Base-by-base conservation (phyloP, 2,329 filamentous ascomycete genomes). In the Diplodia mutila region DNA sequence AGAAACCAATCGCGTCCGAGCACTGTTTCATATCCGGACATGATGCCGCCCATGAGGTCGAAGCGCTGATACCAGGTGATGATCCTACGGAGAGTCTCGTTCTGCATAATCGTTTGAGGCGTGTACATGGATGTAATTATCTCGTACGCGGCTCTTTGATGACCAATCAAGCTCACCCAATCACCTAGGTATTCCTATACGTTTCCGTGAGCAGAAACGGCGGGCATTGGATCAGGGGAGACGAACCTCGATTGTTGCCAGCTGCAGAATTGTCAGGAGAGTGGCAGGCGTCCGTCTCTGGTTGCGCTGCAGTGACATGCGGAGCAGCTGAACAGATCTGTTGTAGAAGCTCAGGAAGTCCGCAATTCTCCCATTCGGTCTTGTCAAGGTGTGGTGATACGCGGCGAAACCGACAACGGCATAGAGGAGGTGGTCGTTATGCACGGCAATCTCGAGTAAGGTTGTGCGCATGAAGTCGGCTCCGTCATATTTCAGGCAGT, bases 301-400 rank as follows among this genome's bases (percentile, higher is more conserved):
- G 67, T 88, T 89, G 65, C 86, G 89, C 69, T 89, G 88, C 21
- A 98, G 81, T 4, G 89, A 90, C 39, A 85, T 84, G 9, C 96
- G 84, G 21, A 99, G 85, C 29, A 93, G 81, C 1, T 87, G 90
- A 32, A 99, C 90, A 11, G 94, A 94, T 75, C 89, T 90, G 78
- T 97, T 94, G 81, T 98, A 97, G 75, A 96, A 97, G 68, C 89
- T 87, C 32, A 98, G 83, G 73, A 98, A 98, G 64, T 91, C 89
- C 69, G 91, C 86, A 29, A 98, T 88, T 71, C 89, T 89, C 25
- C 91, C 92, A 59, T 89, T 82, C 0, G 90, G 87, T 59, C 90
- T 87, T 48, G 85, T 85, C 59, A 97, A 78, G 1, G 91, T 91
- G 71, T 90, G 86, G 72, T 97, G 93, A 74, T 97, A 98, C 0